Evolutionary conservation across 306 rosid species (phyloP).

Genomic region (Citrullus colocynthis): DNA sequence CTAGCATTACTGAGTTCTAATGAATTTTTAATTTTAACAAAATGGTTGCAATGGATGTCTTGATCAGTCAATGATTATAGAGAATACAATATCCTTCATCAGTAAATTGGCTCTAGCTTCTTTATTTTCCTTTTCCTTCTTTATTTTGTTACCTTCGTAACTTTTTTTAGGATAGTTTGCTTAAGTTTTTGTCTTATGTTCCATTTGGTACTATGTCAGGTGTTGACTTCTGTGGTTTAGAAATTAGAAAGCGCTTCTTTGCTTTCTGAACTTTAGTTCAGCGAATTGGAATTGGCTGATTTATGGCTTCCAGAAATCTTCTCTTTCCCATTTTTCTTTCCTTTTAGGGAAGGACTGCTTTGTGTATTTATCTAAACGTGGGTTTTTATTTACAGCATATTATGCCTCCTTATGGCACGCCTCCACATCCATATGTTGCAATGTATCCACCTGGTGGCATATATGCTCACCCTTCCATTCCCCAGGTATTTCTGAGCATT

Average conservation of each 20-base stretch:
- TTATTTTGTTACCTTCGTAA: not conserved
- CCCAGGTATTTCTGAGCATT: slow-evolving; percentile 53
- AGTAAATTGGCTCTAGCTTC: not conserved
- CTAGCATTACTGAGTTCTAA: not conserved
- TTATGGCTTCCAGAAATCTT: not conserved
- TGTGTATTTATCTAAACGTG: not conserved
- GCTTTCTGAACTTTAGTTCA: not conserved
- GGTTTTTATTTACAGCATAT: slow-evolving; percentile 56
- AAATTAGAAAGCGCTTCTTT: not conserved
- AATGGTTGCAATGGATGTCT: not conserved
- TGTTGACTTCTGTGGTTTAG: not conserved
- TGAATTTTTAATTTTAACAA: not conserved
- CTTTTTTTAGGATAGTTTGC: not conserved
- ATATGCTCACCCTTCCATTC: slow-evolving; percentile 97
- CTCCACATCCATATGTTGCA: slow-evolving; percentile 73
- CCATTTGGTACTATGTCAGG: not conserved
- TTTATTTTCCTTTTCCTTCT: not conserved
- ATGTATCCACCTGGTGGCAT: slow-evolving; percentile 99
- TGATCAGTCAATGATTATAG: not conserved
- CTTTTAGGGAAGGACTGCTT: not conserved
- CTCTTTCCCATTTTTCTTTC: too few species aligned
- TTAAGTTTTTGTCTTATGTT: not conserved
- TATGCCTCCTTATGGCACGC: slow-evolving; percentile 97
- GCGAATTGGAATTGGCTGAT: not conserved
- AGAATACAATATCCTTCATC: not conserved